Conservation (phyloP, 352 stramenopile genomes). For the Pythium rhizo-oryzae region DNA sequence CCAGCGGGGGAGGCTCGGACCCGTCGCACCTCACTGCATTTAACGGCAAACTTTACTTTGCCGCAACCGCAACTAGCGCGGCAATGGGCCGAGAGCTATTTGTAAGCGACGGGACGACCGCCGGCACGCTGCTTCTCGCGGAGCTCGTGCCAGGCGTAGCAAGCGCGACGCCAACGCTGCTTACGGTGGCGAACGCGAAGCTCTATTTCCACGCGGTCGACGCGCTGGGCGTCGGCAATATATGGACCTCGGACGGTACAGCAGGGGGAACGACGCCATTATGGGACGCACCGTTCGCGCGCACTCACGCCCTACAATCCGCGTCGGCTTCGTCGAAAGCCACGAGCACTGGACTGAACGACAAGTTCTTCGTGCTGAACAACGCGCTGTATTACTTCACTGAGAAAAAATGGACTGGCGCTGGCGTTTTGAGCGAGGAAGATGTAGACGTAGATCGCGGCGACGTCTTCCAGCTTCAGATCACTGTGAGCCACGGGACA, state of each 20-base stretch:
- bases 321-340: background rate
- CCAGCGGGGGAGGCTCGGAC: conserved; percentile 34
- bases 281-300: conserved; percentile 30
- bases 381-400: conserved; percentile 36
- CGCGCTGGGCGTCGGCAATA: conserved; percentile 6
- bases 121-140: conserved; percentile 41
- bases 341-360: background rate
- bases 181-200: conserved; percentile 22
- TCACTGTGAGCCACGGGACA: conserved; percentile 16
- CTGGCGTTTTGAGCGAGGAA: background rate
- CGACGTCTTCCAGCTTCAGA: conserved; percentile 7
- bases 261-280: conserved; percentile 25
- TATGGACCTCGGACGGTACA: conserved; percentile 46
- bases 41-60: conserved; percentile 42
- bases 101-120: conserved; percentile 49
- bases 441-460: background rate
- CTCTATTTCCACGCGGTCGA: conserved; percentile 38
- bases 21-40: conserved; percentile 49
- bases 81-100: conserved; percentile 55
- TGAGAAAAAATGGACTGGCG: background rate
- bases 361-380: conserved; percentile 22
- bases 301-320: conserved; percentile 13
- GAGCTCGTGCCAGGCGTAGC: conserved; percentile 36
- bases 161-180: conserved; percentile 32
- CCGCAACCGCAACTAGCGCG: conserved; percentile 27